Evolutionary conservation across 768 basidiomycete species (phyloP).

Genomic region (Ramaria rubella): DNA sequence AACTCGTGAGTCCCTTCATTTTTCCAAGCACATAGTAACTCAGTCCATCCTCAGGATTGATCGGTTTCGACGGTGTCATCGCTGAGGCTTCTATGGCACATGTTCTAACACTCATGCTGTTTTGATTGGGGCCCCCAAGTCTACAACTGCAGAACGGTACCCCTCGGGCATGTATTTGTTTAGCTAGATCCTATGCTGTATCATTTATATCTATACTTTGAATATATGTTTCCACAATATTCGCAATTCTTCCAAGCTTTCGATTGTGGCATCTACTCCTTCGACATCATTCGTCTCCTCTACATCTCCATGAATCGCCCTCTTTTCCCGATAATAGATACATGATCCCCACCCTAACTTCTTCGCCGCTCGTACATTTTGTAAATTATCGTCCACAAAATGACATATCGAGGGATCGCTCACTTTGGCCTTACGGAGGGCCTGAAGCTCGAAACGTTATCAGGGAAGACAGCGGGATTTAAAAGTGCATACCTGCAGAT

Average conservation of each 20-base stretch:
- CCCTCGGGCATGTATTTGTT: too few relatives aligned
- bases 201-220: conserved; percentile 11
- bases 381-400: conserved; percentile 73
- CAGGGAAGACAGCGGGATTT: background rate
- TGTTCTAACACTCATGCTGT: conserved; percentile 65
- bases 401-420: conserved; percentile 64
- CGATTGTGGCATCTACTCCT: conserved; percentile 47
- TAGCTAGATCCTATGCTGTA: too few relatives aligned
- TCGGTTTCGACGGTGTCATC: conserved; percentile 78
- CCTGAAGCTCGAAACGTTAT: conserved; percentile 34
- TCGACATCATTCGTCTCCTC: conserved; percentile 28
- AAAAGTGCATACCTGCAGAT: conserved; percentile 41
- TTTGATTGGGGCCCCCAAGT: conserved; percentile 32
- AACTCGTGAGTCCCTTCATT: conserved; percentile 46
- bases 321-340: conserved; percentile 66
- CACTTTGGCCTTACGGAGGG: conserved; percentile 54
- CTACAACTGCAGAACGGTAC: too few relatives aligned
- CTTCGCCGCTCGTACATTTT: conserved; percentile 62
- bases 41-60: conserved; percentile 36
- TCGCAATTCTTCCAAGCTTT: conserved; percentile 59
- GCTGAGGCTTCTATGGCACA: conserved; percentile 76
- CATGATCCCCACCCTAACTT: conserved; percentile 64
- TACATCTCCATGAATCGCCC: conserved; percentile 32
- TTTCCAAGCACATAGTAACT: background rate
- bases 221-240: conserved; percentile 73